A percentile compares a stretch with the other conserved stretches of the same genome.
Evolutionary conservation across 2,329 filamentous ascomycete species (phyloP).

Genomic region (Teratosphaeria gauchensis): DNA sequence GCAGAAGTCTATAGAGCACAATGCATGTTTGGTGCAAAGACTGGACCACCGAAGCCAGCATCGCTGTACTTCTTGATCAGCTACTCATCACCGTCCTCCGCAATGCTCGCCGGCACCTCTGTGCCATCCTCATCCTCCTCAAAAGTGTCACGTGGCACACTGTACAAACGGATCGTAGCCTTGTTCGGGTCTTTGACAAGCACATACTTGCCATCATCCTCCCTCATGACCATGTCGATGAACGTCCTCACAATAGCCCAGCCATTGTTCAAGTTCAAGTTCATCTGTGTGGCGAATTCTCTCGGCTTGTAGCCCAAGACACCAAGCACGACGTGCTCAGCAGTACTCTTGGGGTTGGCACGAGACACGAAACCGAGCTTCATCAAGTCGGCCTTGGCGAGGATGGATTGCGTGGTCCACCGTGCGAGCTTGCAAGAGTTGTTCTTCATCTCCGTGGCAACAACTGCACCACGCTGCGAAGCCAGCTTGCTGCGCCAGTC

Average conservation of each 20-base stretch:
- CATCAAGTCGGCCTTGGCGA: constrained; percentile 96
- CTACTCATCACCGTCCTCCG: not conserved
- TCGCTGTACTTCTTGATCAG: not conserved
- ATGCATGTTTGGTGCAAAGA: too few relatives aligned
- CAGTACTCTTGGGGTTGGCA: constrained; percentile 80
- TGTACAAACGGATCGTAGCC: constrained; percentile 84
- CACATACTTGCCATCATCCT: constrained; percentile 68
- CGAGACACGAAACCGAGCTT: constrained; percentile 98
- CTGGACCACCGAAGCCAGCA: not conserved
- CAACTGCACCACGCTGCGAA: constrained; percentile 88
- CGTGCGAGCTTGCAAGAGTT: constrained; percentile 97
- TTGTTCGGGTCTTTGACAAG: constrained; percentile 90
- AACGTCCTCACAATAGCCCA: constrained; percentile 99
- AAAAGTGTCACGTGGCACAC: constrained; percentile 77
- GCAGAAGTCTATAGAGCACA: too few relatives aligned
- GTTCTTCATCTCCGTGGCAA: constrained; percentile 99
- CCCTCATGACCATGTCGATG: constrained; percentile 80
- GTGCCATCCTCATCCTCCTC: constrained; percentile 58
- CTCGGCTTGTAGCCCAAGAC: constrained; percentile 96
- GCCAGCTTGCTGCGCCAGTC: constrained; percentile 96
- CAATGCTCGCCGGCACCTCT: not conserved
- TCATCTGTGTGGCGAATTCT: constrained; percentile 97
- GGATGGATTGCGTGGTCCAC: constrained; percentile 94
- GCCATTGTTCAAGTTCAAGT: constrained; percentile 88
- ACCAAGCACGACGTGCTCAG: constrained; percentile 89